Evolutionary conservation across 495 filamentous ascomycete species (phyloP), one percentile per base, ranked within the genome.

Genomic region (Hypomontagnella submonticulosa): DNA sequence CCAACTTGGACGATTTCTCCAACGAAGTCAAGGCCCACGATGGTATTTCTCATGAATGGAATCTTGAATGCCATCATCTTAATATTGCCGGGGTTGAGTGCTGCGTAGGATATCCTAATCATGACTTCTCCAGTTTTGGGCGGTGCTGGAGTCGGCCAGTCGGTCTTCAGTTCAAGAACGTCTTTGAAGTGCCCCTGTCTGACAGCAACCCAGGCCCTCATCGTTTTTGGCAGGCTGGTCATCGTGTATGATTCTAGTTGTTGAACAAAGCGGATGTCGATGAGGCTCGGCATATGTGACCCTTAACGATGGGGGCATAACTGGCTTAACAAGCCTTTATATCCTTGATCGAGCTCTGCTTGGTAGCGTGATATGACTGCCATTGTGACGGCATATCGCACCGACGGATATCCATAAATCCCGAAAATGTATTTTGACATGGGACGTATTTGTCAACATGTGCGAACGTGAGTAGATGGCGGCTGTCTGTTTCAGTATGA

Each of bases 11-110:
- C 34, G 16, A 67, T 40, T 59, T 67, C 64, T 34, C 59, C 64
- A 16, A 57, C 52, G 33, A 67, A 67, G 11, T 63, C 64, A 46
- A 67, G 57, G 4, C 58, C 64, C 8, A 47, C 37, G 8, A 63
- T 54, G 18, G 46, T 20, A 4, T 49, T 12, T 38, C 41, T 37
- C 27, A 57, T 61, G 32, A 38, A 66, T 18, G 50, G 66, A 20
- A 62, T 43, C 20, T 53, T 48, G 8, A 61, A 50, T 4, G 32
- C 34, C 16, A 70, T 70, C 50, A 70, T 43, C 15, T 70, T 66
- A 38, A 63, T 42, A 33, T 70, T 56, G 37, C 56, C 61, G 1
- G 66, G 66, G 38, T 70, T 70, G 34, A 66, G 37, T 33, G 66
- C 36, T 44, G 50, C 62, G 47, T 66, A 66, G 4, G 66, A 70